Evolutionary conservation across 345 rosid genomes (phyloP).

Genomic region (Brassica rapa): DNA sequence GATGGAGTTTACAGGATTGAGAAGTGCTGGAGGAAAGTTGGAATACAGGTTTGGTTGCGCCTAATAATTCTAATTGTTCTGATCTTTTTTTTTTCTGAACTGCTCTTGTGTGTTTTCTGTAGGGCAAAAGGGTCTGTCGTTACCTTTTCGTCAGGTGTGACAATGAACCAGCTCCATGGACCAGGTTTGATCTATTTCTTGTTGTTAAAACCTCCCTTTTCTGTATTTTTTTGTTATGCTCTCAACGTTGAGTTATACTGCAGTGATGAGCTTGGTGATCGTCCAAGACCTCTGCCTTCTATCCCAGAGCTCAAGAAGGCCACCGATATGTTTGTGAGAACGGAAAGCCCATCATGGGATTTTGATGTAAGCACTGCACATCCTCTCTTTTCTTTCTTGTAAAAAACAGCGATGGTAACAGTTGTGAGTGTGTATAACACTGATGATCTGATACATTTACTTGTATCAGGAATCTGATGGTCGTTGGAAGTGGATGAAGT

Average conservation of each 20-base stretch:
- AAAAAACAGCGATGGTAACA: neutral
- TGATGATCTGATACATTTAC: neutral
- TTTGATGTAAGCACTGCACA: conserved; percentile 53
- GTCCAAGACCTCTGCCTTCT: conserved; percentile 61
- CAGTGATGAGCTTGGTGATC: conserved; percentile 73
- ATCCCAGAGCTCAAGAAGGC: conserved; percentile 57
- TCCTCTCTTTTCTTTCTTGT: conserved; percentile 2
- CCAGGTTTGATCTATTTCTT: conserved; percentile 51
- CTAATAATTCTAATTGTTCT: neutral
- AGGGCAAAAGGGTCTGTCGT: conserved; percentile 73
- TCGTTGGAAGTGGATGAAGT: conserved; percentile 65
- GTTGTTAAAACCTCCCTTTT: neutral
- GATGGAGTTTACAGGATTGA: conserved; percentile 83
- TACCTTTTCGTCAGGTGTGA: conserved; percentile 86
- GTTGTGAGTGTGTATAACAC: neutral
- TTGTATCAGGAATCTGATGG: conserved; percentile 45
- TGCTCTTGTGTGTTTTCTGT: neutral
- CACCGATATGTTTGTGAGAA: conserved; percentile 53
- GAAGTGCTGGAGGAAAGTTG: conserved; percentile 75
- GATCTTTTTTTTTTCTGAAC: neutral
- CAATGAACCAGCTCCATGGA: conserved; percentile 78
- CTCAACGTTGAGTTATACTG: conserved; percentile 3
- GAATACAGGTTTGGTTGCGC: conserved; percentile 49
- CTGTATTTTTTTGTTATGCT: neutral
- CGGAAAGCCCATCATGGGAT: conserved; percentile 70